These are phyloP conservation scores for Dictyostelium citrinum DNA, from an alignment of 78 protist genomes.

Conservation along the genomic window DNA sequence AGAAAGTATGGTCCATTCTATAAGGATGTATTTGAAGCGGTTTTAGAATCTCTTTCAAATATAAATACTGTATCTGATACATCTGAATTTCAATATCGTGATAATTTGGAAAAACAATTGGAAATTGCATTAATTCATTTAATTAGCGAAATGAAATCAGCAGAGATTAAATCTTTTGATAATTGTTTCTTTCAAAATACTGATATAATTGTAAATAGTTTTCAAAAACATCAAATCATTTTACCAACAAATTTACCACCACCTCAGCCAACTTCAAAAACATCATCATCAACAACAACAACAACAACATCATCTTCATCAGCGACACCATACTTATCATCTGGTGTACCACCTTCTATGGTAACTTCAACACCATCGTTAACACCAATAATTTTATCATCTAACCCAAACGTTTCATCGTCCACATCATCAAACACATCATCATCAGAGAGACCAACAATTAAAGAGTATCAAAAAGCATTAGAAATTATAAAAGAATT, in stretches of 20 bases:
- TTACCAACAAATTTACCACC: background rate
- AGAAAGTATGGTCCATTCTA: conserved; percentile 20
- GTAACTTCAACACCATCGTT: background rate
- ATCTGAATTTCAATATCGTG: conserved; percentile 55
- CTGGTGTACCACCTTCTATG: background rate
- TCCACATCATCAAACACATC: background rate
- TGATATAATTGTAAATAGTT: background rate
- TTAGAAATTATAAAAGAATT: background rate
- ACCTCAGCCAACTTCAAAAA: too few species aligned
- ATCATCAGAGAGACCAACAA: background rate
- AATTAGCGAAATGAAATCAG: conserved; percentile 17
- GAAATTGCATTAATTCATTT: conserved; percentile 58
- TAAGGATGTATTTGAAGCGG: conserved; percentile 1
- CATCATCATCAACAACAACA: too few species aligned
- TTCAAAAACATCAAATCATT: conserved; percentile 4
- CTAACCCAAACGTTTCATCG: background rate
- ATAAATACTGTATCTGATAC: conserved; percentile 33
- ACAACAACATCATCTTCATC: background rate
- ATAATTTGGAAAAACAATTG: conserved; percentile 64
- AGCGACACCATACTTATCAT: background rate
- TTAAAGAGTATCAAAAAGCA: conserved; percentile 5
- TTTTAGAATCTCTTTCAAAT: conserved; percentile 8
- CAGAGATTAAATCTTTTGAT: background rate
- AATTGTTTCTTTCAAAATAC: background rate
- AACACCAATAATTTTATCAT: background rate